phyloP scores from a whole-genome alignment of 169 alveolate species.

The Hepatocystis sp. region DNA sequence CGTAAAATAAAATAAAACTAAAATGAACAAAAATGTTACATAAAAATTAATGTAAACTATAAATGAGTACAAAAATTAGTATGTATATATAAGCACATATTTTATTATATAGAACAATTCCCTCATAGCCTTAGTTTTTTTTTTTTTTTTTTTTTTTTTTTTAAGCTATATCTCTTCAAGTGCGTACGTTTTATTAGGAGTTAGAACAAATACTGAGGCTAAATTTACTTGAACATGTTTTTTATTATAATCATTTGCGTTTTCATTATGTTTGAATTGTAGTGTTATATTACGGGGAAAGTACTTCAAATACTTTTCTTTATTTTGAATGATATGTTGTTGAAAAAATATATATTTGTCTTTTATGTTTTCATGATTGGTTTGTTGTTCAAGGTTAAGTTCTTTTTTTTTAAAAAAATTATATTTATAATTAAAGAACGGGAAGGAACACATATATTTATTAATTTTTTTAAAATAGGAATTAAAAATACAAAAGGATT shows the following conservation, averaged over 20 bases:
- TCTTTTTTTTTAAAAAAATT: constrained; percentile 11
- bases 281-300: constrained; percentile 40
- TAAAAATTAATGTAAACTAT: too few relatives aligned
- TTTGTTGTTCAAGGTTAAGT: constrained; percentile 1
- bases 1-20: too few relatives aligned
- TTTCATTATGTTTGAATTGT: constrained; percentile 17
- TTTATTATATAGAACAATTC: background rate
- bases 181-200: constrained; percentile 21
- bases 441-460: constrained; percentile 70
- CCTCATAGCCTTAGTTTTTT: background rate
- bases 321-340: constrained; percentile 45
- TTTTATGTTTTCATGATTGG: constrained; percentile 2
- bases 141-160: too few relatives aligned
- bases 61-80: too few relatives aligned
- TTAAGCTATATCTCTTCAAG: background rate
- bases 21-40: too few relatives aligned
- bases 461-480: constrained; percentile 58
- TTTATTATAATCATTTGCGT: background rate
- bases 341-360: constrained; percentile 58
- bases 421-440: constrained; percentile 74
- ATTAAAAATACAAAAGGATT: constrained; percentile 51
- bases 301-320: constrained; percentile 29
- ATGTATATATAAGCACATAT: too few relatives aligned
- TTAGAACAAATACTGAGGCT: constrained; percentile 46
- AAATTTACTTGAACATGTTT: constrained; percentile 19